Conservation (phyloP, 208 protist species). For the Tetramitus jugosus region DNA sequence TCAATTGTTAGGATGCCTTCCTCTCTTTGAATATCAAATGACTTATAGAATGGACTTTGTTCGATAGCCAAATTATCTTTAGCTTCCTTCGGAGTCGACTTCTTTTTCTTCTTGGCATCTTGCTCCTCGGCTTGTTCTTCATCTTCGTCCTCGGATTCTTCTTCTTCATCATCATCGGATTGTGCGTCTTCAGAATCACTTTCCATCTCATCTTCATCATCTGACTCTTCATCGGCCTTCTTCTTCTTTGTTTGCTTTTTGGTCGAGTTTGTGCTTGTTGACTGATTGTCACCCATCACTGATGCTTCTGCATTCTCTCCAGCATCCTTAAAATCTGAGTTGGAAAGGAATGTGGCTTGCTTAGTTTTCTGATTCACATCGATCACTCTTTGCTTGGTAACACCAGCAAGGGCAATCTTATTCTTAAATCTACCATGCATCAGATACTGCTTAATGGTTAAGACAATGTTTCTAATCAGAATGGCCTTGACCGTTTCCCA, state of each 20-base stretch:
- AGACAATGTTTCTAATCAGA: too few relatives aligned
- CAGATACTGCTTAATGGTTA: too few relatives aligned
- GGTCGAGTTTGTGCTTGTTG: background rate
- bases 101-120: slow-evolving; percentile 1
- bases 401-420: too few relatives aligned
- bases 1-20: background rate
- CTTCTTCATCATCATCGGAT: slow-evolving; percentile 19
- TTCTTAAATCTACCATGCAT: too few relatives aligned
- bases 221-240: background rate
- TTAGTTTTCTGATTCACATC: too few relatives aligned
- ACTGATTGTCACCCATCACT: background rate
- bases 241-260: slow-evolving; percentile 16
- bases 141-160: background rate
- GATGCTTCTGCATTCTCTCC: background rate
- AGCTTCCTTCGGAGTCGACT: background rate
- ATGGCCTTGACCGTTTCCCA: background rate
- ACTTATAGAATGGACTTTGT: too few relatives aligned
- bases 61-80: too few relatives aligned
- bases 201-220: slow-evolving; percentile 21
- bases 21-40: background rate
- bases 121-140: background rate
- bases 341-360: background rate
- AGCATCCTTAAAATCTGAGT: background rate
- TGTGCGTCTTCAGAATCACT: background rate
- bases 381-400: too few relatives aligned